phyloP scores from a whole-genome alignment of 2,329 filamentous ascomycete species.

The Talaromyces atroroseus region DNA sequence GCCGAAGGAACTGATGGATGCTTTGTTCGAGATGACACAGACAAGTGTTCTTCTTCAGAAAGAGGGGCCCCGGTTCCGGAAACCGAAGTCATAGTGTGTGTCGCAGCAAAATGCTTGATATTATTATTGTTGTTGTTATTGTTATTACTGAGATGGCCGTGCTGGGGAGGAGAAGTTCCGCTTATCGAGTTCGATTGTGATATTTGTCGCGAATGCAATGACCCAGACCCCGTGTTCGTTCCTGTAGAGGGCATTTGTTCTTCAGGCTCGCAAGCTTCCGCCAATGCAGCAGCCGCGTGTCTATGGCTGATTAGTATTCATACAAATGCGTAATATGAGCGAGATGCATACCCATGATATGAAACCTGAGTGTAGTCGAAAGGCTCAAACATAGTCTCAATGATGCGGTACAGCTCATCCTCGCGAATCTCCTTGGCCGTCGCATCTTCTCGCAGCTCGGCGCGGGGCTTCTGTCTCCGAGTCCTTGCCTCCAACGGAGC shows the following conservation, averaged over 20 bases:
- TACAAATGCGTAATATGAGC: not conserved
- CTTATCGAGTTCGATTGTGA: slow-evolving; percentile 32
- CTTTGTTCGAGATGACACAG: slow-evolving; percentile 19
- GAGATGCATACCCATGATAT: slow-evolving; percentile 45
- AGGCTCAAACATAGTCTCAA: slow-evolving; percentile 86
- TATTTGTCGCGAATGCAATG: slow-evolving; percentile 29
- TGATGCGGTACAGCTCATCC: slow-evolving; percentile 88
- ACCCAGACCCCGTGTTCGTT: slow-evolving; percentile 13
- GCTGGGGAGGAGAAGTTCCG: slow-evolving; percentile 25
- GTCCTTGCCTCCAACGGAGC: slow-evolving; percentile 90
- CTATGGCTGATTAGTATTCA: slow-evolving; percentile 14
- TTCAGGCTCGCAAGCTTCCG: slow-evolving; percentile 36
- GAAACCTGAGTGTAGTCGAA: slow-evolving; percentile 89
- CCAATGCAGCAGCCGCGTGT: slow-evolving; percentile 37
- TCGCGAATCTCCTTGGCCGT: slow-evolving; percentile 92
- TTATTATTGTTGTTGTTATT: slow-evolving; percentile 7
- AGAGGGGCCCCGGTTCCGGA: not conserved
- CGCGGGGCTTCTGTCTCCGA: slow-evolving; percentile 85
- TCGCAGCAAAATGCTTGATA: slow-evolving; percentile 18
- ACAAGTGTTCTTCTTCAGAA: slow-evolving; percentile 17
- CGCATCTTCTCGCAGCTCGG: slow-evolving; percentile 86
- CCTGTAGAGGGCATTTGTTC: slow-evolving; percentile 27
- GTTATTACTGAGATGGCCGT: slow-evolving; percentile 20
- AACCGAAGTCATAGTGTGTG: slow-evolving; percentile 2
- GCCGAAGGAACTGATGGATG: slow-evolving; percentile 15